A percentile compares a stretch with the other conserved stretches of the same genome.
phyloP scores from a whole-genome alignment of 441 rosid genomes.

The Populus hybrid region DNA sequence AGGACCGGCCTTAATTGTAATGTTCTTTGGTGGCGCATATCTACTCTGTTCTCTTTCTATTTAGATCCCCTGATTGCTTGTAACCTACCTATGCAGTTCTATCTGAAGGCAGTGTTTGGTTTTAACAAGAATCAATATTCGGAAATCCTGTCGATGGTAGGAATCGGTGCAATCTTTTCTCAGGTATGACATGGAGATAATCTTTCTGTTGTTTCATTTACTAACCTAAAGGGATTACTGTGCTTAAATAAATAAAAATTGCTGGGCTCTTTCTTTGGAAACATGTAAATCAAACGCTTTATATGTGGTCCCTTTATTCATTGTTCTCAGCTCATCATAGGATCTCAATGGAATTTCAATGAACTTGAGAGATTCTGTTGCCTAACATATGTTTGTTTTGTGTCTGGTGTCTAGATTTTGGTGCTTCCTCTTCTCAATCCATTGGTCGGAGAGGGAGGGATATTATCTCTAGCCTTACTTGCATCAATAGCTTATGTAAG shows the following conservation, averaged over 20 bases:
- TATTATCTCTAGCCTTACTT: constrained; percentile 41
- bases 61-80: constrained; percentile 4
- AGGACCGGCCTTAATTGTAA: background rate
- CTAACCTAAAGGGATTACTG: too few species aligned
- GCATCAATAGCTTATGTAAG: constrained; percentile 62
- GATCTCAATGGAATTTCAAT: background rate
- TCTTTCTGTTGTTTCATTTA: background rate
- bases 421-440: constrained; percentile 54
- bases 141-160: constrained; percentile 49
- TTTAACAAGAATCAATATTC: constrained; percentile 55
- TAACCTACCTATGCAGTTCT: constrained; percentile 34
- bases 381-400: background rate
- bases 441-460: constrained; percentile 48
- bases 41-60: background rate
- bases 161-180: constrained; percentile 49
- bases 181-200: constrained; percentile 33
- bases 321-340: background rate
- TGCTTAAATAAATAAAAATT: background rate
- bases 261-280: background rate
- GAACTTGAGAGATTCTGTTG: background rate
- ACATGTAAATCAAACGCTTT: background rate
- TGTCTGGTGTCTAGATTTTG: constrained; percentile 33
- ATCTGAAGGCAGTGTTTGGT: constrained; percentile 55
- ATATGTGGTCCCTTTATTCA: background rate
- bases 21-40: background rate